Evolutionary conservation across 176 grass and related monocot species (phyloP).

Genomic region (Triticum urartu): DNA sequence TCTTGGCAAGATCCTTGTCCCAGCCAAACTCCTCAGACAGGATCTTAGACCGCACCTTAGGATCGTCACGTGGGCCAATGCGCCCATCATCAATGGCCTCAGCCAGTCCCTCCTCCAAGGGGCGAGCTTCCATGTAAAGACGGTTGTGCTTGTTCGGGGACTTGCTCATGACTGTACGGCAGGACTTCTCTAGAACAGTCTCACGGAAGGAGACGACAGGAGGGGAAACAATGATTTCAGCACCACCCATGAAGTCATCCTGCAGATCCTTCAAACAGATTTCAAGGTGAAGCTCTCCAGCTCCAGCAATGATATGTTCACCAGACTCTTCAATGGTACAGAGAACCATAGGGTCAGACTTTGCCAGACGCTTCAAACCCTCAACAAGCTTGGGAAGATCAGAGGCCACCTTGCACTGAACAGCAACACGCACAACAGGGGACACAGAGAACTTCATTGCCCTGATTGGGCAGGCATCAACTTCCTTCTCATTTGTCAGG

Average conservation of each 20-base stretch:
- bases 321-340: slow-evolving; percentile 77
- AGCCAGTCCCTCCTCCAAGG: slow-evolving; percentile 63
- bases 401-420: slow-evolving; percentile 73
- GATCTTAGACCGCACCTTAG: slow-evolving; percentile 63
- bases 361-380: slow-evolving; percentile 75
- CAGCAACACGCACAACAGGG: slow-evolving; percentile 72
- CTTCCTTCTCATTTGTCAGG: slow-evolving; percentile 68
- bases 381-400: slow-evolving; percentile 84
- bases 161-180: slow-evolving; percentile 79
- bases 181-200: slow-evolving; percentile 76
- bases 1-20: slow-evolving; percentile 90
- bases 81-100: slow-evolving; percentile 70
- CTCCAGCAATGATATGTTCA: slow-evolving; percentile 82
- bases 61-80: slow-evolving; percentile 75
- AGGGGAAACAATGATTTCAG: slow-evolving; percentile 65
- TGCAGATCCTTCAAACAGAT: slow-evolving; percentile 78
- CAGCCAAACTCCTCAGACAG: slow-evolving; percentile 73
- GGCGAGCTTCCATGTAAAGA: slow-evolving; percentile 82
- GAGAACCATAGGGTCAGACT: slow-evolving; percentile 78
- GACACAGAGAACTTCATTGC: slow-evolving; percentile 88
- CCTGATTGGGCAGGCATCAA: slow-evolving; percentile 65
- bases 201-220: slow-evolving; percentile 89
- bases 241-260: slow-evolving; percentile 85
- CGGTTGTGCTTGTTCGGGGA: slow-evolving; percentile 84
- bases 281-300: slow-evolving; percentile 79